Conservation (phyloP, 1,284 basidiomycete species). For the Trametes versicolor region DNA sequence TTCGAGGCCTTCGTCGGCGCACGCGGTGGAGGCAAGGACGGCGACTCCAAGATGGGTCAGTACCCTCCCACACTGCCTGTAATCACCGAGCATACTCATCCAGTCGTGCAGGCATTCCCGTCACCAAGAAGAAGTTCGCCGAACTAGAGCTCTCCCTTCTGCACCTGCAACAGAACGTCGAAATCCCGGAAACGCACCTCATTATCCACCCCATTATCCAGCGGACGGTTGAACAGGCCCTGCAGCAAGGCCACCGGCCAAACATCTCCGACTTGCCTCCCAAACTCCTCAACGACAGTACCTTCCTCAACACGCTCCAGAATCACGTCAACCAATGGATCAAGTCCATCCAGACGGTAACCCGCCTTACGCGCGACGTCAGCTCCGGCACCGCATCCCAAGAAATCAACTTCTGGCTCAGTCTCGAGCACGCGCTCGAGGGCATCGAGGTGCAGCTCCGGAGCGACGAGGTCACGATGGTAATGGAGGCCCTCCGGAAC, state of each 20-base stretch:
- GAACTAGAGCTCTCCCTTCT: conserved; percentile 96
- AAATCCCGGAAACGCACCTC: conserved; percentile 97
- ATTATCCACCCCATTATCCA: conserved; percentile 92
- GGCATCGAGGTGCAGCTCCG: conserved; percentile 92
- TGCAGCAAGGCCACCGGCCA: conserved; percentile 65
- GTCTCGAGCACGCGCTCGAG: conserved; percentile 93
- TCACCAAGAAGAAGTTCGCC: conserved; percentile 99
- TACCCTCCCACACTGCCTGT: conserved; percentile 22
- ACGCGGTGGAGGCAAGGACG: conserved; percentile 79
- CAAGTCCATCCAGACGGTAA: conserved; percentile 97
- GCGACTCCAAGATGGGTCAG: conserved; percentile 87
- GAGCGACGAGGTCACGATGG: conserved; percentile 93
- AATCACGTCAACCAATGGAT: conserved; percentile 98
- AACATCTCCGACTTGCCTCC: conserved; percentile 82
- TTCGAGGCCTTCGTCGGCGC: conserved; percentile 96
- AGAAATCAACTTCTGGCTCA: conserved; percentile 99
- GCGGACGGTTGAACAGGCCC: conserved; percentile 85
- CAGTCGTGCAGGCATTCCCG: conserved; percentile 80
- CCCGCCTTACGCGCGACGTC: conserved; percentile 94
- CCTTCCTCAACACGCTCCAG: conserved; percentile 95
- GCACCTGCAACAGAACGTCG: conserved; percentile 98
- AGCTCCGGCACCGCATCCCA: conserved; percentile 96
- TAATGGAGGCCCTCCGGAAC: conserved; percentile 94
- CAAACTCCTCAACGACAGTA: conserved; percentile 83
- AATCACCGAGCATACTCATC: background rate